These are phyloP conservation scores for Lactifluus hygrophoroides DNA, from an alignment of 768 basidiomycete species.

Conservation along the genomic window DNA sequence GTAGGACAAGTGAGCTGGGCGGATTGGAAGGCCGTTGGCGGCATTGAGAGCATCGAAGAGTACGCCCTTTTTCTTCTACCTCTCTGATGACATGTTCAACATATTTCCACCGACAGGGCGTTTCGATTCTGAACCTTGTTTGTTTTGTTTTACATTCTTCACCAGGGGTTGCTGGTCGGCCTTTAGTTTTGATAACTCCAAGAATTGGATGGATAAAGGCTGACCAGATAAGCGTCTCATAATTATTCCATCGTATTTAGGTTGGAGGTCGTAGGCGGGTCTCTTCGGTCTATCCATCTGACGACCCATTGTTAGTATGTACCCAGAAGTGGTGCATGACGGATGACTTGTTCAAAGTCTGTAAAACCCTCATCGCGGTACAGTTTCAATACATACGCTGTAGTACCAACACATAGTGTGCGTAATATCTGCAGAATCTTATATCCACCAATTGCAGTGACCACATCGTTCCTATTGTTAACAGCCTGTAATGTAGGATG, in stretches of 20 bases:
- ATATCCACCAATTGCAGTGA: not conserved
- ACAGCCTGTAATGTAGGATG: too few relatives aligned
- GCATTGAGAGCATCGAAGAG: slow-evolving; percentile 21
- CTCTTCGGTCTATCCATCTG: not conserved
- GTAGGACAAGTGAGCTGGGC: slow-evolving; percentile 29
- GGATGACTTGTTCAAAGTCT: not conserved
- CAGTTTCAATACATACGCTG: not conserved
- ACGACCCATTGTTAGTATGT: not conserved
- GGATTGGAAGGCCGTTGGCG: slow-evolving; percentile 23
- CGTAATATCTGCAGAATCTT: not conserved
- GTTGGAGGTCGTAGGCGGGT: not conserved
- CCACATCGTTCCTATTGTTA: too few relatives aligned
- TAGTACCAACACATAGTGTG: too few relatives aligned
- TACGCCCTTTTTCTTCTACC: not conserved
- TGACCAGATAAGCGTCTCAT: not conserved
- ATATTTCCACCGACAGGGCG: not conserved
- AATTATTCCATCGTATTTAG: not conserved
- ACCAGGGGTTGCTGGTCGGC: not conserved
- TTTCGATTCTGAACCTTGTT: not conserved
- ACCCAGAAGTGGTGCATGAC: not conserved
- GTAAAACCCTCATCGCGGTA: not conserved
- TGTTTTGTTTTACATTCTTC: not conserved
- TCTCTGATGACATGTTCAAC: not conserved
- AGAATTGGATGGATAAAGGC: not conserved
- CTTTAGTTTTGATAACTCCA: not conserved